Conservation (phyloP, 179 eudicot genomes). For the Patellifolia procumbens region DNA sequence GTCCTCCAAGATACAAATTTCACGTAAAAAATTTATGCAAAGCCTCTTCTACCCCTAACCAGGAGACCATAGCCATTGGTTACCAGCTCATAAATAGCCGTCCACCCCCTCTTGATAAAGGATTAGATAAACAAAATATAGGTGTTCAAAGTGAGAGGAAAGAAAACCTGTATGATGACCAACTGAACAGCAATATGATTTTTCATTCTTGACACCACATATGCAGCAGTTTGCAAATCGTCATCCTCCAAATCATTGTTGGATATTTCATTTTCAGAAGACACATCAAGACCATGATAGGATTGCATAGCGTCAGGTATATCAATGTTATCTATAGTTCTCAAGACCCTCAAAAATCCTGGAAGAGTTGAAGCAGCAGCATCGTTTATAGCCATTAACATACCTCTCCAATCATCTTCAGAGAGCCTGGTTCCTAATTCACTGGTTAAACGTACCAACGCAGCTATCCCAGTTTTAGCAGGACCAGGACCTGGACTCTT, state of each 20-base stretch:
- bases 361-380: conserved; percentile 68
- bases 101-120: not conserved
- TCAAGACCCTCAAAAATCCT: conserved; percentile 63
- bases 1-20: not conserved
- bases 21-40: not conserved
- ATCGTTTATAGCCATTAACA: conserved; percentile 73
- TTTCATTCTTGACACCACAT: conserved; percentile 87
- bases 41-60: not conserved
- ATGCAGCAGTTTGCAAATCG: conserved; percentile 69
- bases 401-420: conserved; percentile 81
- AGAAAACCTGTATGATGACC: conserved; percentile 77
- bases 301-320: conserved; percentile 48
- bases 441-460: conserved; percentile 69
- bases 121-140: not conserved
- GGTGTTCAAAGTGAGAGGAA: conserved; percentile 19
- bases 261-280: conserved; percentile 46
- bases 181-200: conserved; percentile 75
- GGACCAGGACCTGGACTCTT: conserved; percentile 68
- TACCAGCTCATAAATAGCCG: not conserved
- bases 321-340: conserved; percentile 61
- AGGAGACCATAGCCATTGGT: not conserved
- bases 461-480: conserved; percentile 72
- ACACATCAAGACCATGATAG: conserved; percentile 51
- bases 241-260: conserved; percentile 66
- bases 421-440: conserved; percentile 64